Percentiles rank a stretch among this genome's conserved stretches.
These are phyloP conservation scores for Metschnikowia cubensis DNA, from an alignment of 805 yeast genomes.

Conservation along the genomic window DNA sequence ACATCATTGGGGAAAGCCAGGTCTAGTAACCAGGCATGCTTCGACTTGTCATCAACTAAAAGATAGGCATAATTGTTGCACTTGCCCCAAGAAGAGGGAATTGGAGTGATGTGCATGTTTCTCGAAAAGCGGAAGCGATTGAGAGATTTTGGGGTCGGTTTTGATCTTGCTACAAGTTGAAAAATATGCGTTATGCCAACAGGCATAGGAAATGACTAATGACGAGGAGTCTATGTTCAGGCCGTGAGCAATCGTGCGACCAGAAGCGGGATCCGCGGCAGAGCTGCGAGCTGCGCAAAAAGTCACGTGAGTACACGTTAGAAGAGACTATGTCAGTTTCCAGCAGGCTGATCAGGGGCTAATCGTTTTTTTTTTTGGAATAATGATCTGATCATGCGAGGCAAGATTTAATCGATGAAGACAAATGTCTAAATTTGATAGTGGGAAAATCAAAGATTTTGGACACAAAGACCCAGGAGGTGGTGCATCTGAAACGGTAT, in stretches of 20 bases:
- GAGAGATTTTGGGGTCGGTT: not conserved
- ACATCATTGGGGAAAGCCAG: conserved; percentile 84
- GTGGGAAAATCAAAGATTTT: too few relatives aligned
- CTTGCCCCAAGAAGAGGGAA: conserved; percentile 93
- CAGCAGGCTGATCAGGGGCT: too few relatives aligned
- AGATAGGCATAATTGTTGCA: conserved; percentile 91
- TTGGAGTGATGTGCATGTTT: conserved; percentile 71
- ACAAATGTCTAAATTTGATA: too few relatives aligned
- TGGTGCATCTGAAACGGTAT: too few relatives aligned
- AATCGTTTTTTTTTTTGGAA: too few relatives aligned
- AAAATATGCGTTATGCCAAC: conserved; percentile 1
- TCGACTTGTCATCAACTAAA: conserved; percentile 61
- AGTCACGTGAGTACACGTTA: not conserved
- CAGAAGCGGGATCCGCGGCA: not conserved
- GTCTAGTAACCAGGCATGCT: conserved; percentile 79
- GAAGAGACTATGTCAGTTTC: not conserved
- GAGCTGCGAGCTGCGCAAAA: not conserved
- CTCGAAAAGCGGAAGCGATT: conserved; percentile 1
- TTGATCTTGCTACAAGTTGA: not conserved
- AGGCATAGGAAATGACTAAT: conserved; percentile 1
- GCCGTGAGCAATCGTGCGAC: conserved; percentile 5
- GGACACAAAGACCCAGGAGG: too few relatives aligned
- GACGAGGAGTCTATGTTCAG: not conserved
- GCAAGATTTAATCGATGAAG: too few relatives aligned
- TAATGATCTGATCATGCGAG: too few relatives aligned